Percentiles rank a stretch among this genome's conserved stretches.
Conservation (phyloP, 371 early-diverging fungal species). For the Zychaea mexicana region DNA sequence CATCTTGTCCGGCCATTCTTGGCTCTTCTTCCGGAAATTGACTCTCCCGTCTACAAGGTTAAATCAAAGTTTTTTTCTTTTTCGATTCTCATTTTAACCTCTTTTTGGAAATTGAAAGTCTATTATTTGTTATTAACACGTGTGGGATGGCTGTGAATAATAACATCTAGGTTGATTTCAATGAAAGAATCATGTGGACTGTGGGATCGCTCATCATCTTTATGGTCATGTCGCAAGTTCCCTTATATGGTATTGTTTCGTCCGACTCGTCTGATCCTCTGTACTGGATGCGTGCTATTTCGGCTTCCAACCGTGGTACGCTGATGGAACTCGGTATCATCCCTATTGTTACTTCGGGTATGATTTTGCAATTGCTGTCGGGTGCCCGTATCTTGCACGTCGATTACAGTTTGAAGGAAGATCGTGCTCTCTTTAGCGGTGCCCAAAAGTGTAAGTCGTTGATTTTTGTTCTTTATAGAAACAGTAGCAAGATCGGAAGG, state of each 20-base stretch:
- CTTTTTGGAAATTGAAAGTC: too few relatives aligned
- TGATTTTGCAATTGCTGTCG: slow-evolving; percentile 99
- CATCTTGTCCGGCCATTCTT: slow-evolving; percentile 98
- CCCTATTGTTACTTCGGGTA: slow-evolving; percentile 99
- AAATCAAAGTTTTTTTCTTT: too few relatives aligned
- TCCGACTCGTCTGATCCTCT: slow-evolving; percentile 98
- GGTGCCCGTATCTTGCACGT: slow-evolving; percentile 97
- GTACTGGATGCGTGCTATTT: slow-evolving; percentile 99
- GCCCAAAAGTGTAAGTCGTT: slow-evolving; percentile 90
- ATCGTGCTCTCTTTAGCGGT: slow-evolving; percentile 97
- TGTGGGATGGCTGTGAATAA: neutral
- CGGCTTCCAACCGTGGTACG: slow-evolving; percentile 99
- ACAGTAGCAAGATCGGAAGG: neutral
- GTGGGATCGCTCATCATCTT: slow-evolving; percentile 97
- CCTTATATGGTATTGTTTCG: slow-evolving; percentile 99
- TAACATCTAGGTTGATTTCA: slow-evolving; percentile 82
- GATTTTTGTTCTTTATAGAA: neutral
- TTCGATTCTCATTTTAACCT: too few relatives aligned
- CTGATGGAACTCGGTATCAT: slow-evolving; percentile 99
- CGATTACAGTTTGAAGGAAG: slow-evolving; percentile 98
- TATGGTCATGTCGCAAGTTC: slow-evolving; percentile 99
- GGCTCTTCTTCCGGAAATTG: slow-evolving; percentile 97
- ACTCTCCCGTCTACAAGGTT: slow-evolving; percentile 95
- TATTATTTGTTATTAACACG: neutral
- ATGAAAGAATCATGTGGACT: slow-evolving; percentile 99